Conservation (phyloP, 2,329 filamentous ascomycete species). For the Cordyceps fumosorosea region DNA sequence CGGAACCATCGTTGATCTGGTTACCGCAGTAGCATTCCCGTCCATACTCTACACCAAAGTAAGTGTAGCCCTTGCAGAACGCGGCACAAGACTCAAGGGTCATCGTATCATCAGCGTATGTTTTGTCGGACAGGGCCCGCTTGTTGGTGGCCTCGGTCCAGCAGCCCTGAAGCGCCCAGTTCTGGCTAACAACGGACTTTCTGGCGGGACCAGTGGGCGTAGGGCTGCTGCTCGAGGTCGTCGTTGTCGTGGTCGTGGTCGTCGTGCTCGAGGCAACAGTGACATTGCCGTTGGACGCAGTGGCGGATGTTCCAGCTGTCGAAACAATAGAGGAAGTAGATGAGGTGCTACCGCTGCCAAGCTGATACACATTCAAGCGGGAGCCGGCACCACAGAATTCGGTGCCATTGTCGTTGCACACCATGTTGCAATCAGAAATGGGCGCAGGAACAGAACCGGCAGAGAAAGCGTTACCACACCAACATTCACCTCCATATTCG, state of each 20-base stretch:
- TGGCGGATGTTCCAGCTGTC: neutral
- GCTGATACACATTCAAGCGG: constrained; percentile 30
- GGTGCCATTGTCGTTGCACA: constrained; percentile 29
- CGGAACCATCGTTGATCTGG: constrained; percentile 22
- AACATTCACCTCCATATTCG: constrained; percentile 36
- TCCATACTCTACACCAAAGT: constrained; percentile 30
- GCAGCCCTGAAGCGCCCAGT: constrained; percentile 30
- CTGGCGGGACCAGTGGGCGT: constrained; percentile 21
- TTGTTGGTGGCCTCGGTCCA: constrained; percentile 27
- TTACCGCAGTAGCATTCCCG: constrained; percentile 35
- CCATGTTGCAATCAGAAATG: constrained; percentile 27
- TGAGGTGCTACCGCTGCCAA: constrained; percentile 11
- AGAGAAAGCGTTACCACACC: constrained; percentile 27
- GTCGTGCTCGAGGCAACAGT: neutral
- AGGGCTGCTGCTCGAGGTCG: constrained; percentile 16
- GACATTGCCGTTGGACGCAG: neutral
- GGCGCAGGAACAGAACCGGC: constrained; percentile 24
- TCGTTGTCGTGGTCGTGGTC: neutral
- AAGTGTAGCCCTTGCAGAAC: constrained; percentile 25
- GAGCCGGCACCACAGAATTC: constrained; percentile 30
- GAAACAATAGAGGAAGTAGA: neutral
- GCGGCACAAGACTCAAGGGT: constrained; percentile 27
- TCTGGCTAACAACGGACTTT: constrained; percentile 19
- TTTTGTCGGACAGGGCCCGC: constrained; percentile 25
- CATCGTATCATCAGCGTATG: constrained; percentile 27